Evolutionary conservation across 305 asterid species (phyloP).

Genomic region (Stenogyne calaminthoides): DNA sequence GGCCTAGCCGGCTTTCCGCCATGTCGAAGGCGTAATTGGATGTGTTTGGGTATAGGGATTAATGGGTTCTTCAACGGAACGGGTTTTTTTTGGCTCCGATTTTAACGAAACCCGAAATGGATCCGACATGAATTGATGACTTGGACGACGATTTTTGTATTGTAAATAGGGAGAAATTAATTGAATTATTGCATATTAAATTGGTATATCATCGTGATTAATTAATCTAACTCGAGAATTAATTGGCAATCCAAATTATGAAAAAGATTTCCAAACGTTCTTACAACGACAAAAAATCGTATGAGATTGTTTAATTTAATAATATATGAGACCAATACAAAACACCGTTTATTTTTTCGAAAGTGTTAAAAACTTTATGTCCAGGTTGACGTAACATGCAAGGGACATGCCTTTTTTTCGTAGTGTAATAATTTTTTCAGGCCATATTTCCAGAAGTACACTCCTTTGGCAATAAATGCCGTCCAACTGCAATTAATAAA

Average conservation of each 20-base stretch:
- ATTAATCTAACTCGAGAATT: neutral
- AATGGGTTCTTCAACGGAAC: constrained; percentile 17
- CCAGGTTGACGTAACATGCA: no score
- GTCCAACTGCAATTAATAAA: neutral
- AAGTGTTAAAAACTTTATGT: no score
- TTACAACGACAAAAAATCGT: neutral
- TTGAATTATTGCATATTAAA: neutral
- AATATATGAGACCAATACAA: no score
- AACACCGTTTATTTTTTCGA: no score
- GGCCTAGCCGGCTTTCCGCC: constrained; percentile 54
- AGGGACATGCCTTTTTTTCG: no score
- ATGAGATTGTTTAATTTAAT: no score
- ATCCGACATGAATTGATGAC: neutral
- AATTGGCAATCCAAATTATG: neutral
- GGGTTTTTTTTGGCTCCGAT: constrained; percentile 28
- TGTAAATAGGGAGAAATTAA: neutral
- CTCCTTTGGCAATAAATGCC: neutral
- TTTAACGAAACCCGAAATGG: constrained; percentile 21
- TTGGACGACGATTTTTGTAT: constrained; percentile 19
- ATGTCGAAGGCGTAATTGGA: constrained; percentile 27
- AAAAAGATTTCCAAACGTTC: neutral
- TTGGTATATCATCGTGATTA: neutral
- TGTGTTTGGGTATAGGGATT: neutral
- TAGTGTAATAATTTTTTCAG: neutral
- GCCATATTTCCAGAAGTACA: neutral